Evolutionary conservation across 495 filamentous ascomycete species (phyloP).

Genomic region (Aspergillus sclerotiicarbonarius): DNA sequence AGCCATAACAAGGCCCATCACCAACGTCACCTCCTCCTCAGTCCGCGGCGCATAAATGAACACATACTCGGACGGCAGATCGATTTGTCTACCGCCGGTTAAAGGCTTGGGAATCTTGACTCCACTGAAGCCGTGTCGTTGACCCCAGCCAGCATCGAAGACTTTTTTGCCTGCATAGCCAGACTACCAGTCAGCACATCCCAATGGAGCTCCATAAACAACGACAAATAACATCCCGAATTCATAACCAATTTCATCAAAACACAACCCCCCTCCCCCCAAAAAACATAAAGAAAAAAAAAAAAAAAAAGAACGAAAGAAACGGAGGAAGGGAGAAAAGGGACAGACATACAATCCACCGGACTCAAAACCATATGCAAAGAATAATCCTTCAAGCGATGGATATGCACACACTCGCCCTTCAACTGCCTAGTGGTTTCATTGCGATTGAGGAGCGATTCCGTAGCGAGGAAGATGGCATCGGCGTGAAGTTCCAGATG

Average conservation of each 20-base stretch:
- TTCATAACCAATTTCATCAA: too few relatives aligned
- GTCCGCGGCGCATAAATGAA: slow-evolving; percentile 82
- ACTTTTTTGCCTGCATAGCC: slow-evolving; percentile 56
- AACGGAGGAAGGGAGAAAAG: too few relatives aligned
- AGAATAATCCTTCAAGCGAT: slow-evolving; percentile 62
- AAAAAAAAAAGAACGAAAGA: background rate
- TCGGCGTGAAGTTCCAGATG: slow-evolving; percentile 29
- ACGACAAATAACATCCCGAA: too few relatives aligned
- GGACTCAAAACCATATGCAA: slow-evolving; percentile 77
- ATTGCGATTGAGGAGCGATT: slow-evolving; percentile 12
- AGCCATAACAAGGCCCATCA: slow-evolving; percentile 71
- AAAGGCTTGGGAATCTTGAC: slow-evolving; percentile 41
- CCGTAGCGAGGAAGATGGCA: slow-evolving; percentile 30
- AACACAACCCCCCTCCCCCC: too few relatives aligned
- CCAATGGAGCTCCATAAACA: too few relatives aligned
- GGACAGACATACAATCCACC: slow-evolving; percentile 55
- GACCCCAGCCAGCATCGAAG: slow-evolving; percentile 80
- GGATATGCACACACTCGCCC: slow-evolving; percentile 80
- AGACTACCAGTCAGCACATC: background rate
- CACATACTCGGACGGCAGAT: slow-evolving; percentile 60
- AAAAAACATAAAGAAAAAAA: background rate
- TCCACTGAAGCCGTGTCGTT: slow-evolving; percentile 79
- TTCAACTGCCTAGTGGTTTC: slow-evolving; percentile 19
- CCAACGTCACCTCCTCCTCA: slow-evolving; percentile 63
- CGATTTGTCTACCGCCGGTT: slow-evolving; percentile 34